Conservation (phyloP, 352 stramenopile species). For the Pythium brassicae region DNA sequence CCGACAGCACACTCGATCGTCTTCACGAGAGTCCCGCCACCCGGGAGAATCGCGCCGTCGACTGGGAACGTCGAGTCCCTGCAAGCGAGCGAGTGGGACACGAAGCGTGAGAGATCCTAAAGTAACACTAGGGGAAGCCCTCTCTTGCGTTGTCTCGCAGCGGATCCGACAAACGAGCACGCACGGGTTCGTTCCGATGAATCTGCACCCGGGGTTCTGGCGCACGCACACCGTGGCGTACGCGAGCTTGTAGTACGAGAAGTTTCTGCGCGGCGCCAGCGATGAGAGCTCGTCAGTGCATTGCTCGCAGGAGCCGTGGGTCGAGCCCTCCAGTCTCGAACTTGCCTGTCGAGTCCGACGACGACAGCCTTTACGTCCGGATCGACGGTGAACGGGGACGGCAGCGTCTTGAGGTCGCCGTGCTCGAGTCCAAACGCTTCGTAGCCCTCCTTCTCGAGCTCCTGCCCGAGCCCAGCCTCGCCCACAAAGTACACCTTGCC, state of each 20-base stretch:
- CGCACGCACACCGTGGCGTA: constrained; percentile 71
- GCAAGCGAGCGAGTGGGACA: neutral
- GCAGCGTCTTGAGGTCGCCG: constrained; percentile 66
- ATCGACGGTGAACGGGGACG: constrained; percentile 61
- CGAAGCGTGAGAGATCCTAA: neutral
- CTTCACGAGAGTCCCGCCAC: constrained; percentile 61
- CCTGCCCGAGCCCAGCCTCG: constrained; percentile 60
- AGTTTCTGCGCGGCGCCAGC: constrained; percentile 27
- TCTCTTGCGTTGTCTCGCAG: too few species aligned
- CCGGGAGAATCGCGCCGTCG: constrained; percentile 68
- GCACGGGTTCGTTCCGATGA: constrained; percentile 82
- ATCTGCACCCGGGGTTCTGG: constrained; percentile 68
- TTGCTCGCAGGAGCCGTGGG: too few species aligned
- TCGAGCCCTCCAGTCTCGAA: too few species aligned
- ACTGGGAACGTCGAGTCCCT: constrained; percentile 77
- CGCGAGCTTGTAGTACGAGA: constrained; percentile 85
- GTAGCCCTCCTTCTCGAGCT: constrained; percentile 65
- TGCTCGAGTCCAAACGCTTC: constrained; percentile 64
- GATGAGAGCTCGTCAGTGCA: neutral
- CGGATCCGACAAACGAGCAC: constrained; percentile 6
- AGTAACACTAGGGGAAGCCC: too few species aligned
- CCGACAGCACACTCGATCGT: constrained; percentile 65
- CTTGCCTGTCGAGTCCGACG: constrained; percentile 75
- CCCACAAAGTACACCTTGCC: constrained; percentile 85
- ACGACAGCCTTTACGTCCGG: constrained; percentile 71